Evolutionary conservation across 108 stramenopile genomes (phyloP), one percentile per base, ranked within the genome.

Genomic region (Nitzschia sp.): DNA sequence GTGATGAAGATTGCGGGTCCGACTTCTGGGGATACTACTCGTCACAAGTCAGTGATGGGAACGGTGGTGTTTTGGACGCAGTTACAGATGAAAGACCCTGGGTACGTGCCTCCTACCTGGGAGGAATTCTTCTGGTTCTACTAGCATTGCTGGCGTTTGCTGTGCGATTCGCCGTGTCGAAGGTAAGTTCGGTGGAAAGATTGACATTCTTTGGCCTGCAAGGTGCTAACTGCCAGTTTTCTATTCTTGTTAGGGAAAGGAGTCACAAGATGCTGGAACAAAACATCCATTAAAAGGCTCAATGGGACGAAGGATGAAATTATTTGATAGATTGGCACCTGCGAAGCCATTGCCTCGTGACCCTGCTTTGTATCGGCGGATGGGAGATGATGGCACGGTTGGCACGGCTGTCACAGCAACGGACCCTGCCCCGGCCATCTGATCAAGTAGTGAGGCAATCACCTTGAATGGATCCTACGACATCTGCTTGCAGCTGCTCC

Each of bases 211-310:
- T n/a, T n/a, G n/a, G n/a, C n/a, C n/a, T n/a, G n/a, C n/a, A n/a
- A n/a, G n/a, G n/a, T n/a, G n/a, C n/a, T n/a, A n/a, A n/a, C n/a
- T n/a, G n/a, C n/a, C n/a, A n/a, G n/a, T n/a, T n/a, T n/a, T n/a
- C n/a, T n/a, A n/a, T n/a, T n/a, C n/a, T n/a, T n/a, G n/a, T n/a
- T n/a, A n/a, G n/a, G n/a, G n/a, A n/a, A n/a, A n/a, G n/a, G n/a
- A n/a, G n/a, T n/a, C n/a, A n/a, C n/a, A n/a, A n/a, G n/a, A n/a
- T n/a, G n/a, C n/a, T n/a, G n/a, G n/a, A n/a, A n/a, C n/a, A n/a
- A 51, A 51, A 19, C 49, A 51, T 19, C 49, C 49, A 21, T 19
- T 51, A 17, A 51, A 51, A 23, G 49, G 49, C 13, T 51, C 49
- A 17, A 4, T 51, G 13, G 49, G 49, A 51, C 11, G 21, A 19